A percentile compares a stretch with the other conserved stretches of the same genome.
These are phyloP conservation scores for Backusella psychrophila DNA, from an alignment of 192 early-diverging fungal species.

Conservation along the genomic window DNA sequence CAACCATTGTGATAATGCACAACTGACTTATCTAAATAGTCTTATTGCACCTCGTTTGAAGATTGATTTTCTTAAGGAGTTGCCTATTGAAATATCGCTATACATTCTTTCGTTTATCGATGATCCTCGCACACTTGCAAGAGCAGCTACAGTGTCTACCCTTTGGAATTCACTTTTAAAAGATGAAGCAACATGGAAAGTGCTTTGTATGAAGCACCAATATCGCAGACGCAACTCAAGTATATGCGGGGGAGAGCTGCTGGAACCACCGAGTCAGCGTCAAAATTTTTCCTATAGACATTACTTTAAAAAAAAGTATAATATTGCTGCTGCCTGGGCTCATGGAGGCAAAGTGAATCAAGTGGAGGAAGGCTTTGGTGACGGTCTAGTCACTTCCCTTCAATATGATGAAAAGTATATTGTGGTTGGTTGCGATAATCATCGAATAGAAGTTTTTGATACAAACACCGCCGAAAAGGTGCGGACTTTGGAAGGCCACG, in stretches of 20 bases:
- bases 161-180: slow-evolving; percentile 56
- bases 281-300: slow-evolving; percentile 47
- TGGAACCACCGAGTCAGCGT: slow-evolving; percentile 28
- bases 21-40: slow-evolving; percentile 48
- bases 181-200: slow-evolving; percentile 47
- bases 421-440: slow-evolving; percentile 92
- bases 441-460: slow-evolving; percentile 93
- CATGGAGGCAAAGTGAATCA: slow-evolving; percentile 41
- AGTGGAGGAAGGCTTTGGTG: slow-evolving; percentile 55
- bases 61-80: slow-evolving; percentile 83
- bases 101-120: slow-evolving; percentile 89
- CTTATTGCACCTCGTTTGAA: slow-evolving; percentile 67
- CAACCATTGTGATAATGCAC: slow-evolving; percentile 45
- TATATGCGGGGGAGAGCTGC: slow-evolving; percentile 29
- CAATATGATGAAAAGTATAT: slow-evolving; percentile 95
- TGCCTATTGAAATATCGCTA: slow-evolving; percentile 74
- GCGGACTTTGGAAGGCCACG: slow-evolving; percentile 79
- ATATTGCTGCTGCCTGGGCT: slow-evolving; percentile 52
- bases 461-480: slow-evolving; percentile 70
- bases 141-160: slow-evolving; percentile 70
- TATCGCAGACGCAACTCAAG: slow-evolving; percentile 35
- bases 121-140: slow-evolving; percentile 68
- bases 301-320: slow-evolving; percentile 52
- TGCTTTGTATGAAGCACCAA: slow-evolving; percentile 38
- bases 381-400: slow-evolving; percentile 90